Evolutionary conservation across 331 rosid genomes (phyloP), one percentile per base, ranked within the genome.

Genomic region (Erythrophleum ivorense): DNA sequence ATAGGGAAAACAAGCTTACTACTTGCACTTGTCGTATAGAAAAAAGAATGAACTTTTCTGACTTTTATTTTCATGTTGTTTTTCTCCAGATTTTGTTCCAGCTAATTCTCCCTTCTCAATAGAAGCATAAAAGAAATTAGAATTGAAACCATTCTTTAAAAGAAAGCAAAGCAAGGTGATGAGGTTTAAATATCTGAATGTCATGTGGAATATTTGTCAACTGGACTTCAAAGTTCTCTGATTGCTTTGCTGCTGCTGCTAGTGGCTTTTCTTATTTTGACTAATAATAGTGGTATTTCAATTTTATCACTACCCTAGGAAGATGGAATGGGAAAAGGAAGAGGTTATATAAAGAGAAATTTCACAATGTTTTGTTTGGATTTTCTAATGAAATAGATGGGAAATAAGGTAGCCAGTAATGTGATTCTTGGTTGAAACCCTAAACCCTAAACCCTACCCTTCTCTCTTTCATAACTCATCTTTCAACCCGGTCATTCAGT

Each of bases 171-270:
- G 89, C 90, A 79, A 85, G 82, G 54, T 85, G 91, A 88, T 76
- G 91, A 86, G 80, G n/a, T 63, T 71, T 66, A 80, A 54, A 24
- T 36, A 46, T 75, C 89, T 83, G 97, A 92, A 89, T 69, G 0
- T 49, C 48, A 82, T 93, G 91, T 76, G 18, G 95, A 92, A 29
- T 43, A 31, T 31, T 41, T 38, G 66, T 59, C 43, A 66, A 60
- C 50, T 84, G 84, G 92, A 84, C 91, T 93, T 90, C 91, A 87
- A 88, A 88, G 94, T 91, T 90, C 89, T 90, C 90, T 85, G 92
- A 87, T 90, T 94, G 86, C 89, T 84, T 70, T 81, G 66, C 82
- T 62, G 9, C 2, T 50, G n/a, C 53, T 72, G 13, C 71, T 16
- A 5, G 72, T 41, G 3, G 7, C 15, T 58, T 15, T 14, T 69